Base-by-base conservation (phyloP, 1,284 basidiomycete species). In the Papiliotrema fonsecae region DNA sequence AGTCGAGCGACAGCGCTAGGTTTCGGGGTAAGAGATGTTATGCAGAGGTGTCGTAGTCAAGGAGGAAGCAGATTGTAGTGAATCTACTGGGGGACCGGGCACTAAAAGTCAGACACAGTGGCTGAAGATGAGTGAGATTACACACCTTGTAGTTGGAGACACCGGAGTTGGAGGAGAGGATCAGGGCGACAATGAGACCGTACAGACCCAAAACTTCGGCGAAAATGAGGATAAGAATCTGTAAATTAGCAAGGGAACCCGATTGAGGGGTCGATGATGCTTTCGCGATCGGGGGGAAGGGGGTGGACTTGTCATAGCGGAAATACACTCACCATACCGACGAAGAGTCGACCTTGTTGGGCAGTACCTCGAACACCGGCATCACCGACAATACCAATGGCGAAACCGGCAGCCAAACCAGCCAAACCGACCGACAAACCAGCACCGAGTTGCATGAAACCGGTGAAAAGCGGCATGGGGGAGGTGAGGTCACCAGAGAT, bases 361-460 rank as follows among this genome's bases (percentile, higher is more conserved):
- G 87, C 86, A 52, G 87, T 89, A 50, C 87, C 87, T 53, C 90
- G 80, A 35, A 92, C 89, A 80, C 90, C 89, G 55, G 93, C 88
- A 71, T 97, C 90, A 73, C 94, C 91, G 51, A 97, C 93, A 67
- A 97, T 88, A 57, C 93, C 89, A 63, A 93, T 90, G 16, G 89
- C 89, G 69, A 89, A 90, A 42, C 89, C 90, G 47, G 89, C 89
- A 16, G 89, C 88, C 34, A 93, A 80, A 77, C 89, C 89, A 28
- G 89, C 84, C 42, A 92, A 80, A 62, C 89, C 89, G 69, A 90
- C 88, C 2, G 86, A 83, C 38, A 92, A 80, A 70, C 89, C 89
- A 18, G 89, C 89, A 63, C 89, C 88, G 54, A 93, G 85, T 71
- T 92, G 88, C 55, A 92, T 82, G 76, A 91, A 90, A 49, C 87